Percentiles rank a stretch among this genome's conserved stretches.
Evolutionary conservation across 345 rosid species (phyloP).

Genomic region (Turnera subulata): DNA sequence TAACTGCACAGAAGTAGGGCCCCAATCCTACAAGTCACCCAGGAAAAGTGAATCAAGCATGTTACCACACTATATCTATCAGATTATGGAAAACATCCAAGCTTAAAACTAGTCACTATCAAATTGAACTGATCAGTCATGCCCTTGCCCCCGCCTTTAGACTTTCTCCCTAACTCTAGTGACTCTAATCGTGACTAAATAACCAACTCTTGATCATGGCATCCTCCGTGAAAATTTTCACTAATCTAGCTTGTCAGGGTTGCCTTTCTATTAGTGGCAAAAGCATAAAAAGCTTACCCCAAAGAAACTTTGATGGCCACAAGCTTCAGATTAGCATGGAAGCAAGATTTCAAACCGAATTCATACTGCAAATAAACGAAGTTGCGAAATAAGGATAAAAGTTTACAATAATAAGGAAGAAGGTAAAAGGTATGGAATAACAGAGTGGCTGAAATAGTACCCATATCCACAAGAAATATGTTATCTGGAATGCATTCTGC

Average conservation of each 20-base stretch:
- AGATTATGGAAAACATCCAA: too few relatives aligned
- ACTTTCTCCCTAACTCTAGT: too few relatives aligned
- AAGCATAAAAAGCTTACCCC: constrained; percentile 49
- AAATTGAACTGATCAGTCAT: too few relatives aligned
- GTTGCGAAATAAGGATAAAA: neutral
- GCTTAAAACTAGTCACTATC: too few relatives aligned
- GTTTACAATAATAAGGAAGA: neutral
- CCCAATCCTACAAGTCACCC: constrained; percentile 43
- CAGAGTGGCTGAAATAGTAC: constrained; percentile 31
- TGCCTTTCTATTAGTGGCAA: too few relatives aligned
- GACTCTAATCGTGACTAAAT: too few relatives aligned
- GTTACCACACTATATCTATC: too few relatives aligned
- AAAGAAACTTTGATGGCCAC: constrained; percentile 50
- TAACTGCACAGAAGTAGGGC: constrained; percentile 74
- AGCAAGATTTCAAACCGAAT: constrained; percentile 66
- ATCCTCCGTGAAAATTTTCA: too few relatives aligned
- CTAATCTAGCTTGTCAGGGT: too few relatives aligned
- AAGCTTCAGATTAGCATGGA: constrained; percentile 54
- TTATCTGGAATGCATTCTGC: constrained; percentile 98
- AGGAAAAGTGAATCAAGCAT: neutral
- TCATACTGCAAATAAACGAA: constrained; percentile 49
- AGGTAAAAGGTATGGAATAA: neutral
- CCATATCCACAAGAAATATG: constrained; percentile 95
- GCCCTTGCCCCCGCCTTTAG: too few relatives aligned
- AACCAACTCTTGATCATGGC: too few relatives aligned